phyloP scores from a whole-genome alignment of 2,329 filamentous ascomycete species.

The Penicillium sp. region DNA sequence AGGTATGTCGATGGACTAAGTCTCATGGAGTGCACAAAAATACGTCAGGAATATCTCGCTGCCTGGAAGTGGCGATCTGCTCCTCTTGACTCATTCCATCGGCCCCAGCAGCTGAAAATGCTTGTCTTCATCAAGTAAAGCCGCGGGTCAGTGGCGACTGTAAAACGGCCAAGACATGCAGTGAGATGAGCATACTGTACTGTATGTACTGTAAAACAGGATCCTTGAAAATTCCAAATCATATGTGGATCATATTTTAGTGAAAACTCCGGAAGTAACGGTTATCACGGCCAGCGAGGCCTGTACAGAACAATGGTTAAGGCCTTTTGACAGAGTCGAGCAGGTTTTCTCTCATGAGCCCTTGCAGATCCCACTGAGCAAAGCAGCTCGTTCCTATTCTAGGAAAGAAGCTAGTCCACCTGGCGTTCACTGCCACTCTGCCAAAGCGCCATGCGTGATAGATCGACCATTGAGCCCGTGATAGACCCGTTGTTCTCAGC shows the following conservation, averaged over 20 bases:
- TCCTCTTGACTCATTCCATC: neutral
- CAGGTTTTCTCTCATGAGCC: neutral
- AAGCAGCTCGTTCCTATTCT: slow-evolving; percentile 1
- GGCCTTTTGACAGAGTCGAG: neutral
- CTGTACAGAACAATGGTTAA: neutral
- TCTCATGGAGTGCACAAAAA: neutral
- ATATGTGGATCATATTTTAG: neutral
- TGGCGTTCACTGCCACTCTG: neutral
- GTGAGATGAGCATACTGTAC: neutral
- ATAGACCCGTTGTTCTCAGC: neutral
- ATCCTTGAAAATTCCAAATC: neutral
- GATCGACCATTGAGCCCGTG: neutral
- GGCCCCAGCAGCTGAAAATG: neutral
- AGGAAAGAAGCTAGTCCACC: neutral
- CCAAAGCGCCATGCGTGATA: neutral
- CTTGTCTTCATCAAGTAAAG: neutral
- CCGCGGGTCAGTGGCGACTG: slow-evolving; percentile 16
- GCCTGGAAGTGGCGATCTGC: slow-evolving; percentile 17
- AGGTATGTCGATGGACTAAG: neutral
- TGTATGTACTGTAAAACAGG: neutral
- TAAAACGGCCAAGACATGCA: neutral
- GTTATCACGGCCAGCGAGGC: too few species aligned
- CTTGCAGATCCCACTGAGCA: neutral
- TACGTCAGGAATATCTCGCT: slow-evolving; percentile 4
- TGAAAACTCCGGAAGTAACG: too few species aligned